Base-by-base conservation (phyloP, 129 eudicot species). In the Oenanthe sinensis region DNA sequence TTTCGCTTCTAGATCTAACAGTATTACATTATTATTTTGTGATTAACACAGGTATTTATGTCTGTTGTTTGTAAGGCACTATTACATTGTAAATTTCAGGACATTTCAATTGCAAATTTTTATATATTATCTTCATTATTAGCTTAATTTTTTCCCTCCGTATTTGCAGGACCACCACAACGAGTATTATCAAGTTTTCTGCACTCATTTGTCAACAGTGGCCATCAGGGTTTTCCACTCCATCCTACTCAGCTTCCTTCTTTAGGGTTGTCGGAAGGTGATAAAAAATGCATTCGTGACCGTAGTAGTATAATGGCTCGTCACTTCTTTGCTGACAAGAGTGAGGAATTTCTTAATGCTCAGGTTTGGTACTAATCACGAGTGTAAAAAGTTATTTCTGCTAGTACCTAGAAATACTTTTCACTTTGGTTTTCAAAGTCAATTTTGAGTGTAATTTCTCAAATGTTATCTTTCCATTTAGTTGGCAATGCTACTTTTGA, bases 261-360 rank as follows among this genome's bases (percentile, higher is more conserved):
- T 28, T 85, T 95, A 77, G 98, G 98, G 42, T 83, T 95, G 87
- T 91, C 96, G 62, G 89, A 91, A 81, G 96, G 97, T 63, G 98
- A 95, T 81, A 95, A 95, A 84, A 90, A 87, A 77, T 91, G 98
- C 84, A 91, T 95, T 79, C 92, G 97, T 15, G 96, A 95, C 77
- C 98, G 98, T n/a, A 91, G 97, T 83, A 95, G 96, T 86, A 95
- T 95, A 74, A 95, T 95, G 98, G 98, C 98, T 73, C 91, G 97
- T 7, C 98, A 95, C 83, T 72, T 95, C 39, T 90, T 95, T 91
- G 97, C 94, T 70, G 98, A 91, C 83, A 90, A 87, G 86, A 88
- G 85, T 49, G 97, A 95, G 79, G 97, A 91, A 40, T 95, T 95
- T 69, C 90, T 95, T 69, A 86, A 95, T 79, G 83, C 92, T 55